phyloP scores from a whole-genome alignment of 257 asterid species.

The Schizonepeta tenuifolia region DNA sequence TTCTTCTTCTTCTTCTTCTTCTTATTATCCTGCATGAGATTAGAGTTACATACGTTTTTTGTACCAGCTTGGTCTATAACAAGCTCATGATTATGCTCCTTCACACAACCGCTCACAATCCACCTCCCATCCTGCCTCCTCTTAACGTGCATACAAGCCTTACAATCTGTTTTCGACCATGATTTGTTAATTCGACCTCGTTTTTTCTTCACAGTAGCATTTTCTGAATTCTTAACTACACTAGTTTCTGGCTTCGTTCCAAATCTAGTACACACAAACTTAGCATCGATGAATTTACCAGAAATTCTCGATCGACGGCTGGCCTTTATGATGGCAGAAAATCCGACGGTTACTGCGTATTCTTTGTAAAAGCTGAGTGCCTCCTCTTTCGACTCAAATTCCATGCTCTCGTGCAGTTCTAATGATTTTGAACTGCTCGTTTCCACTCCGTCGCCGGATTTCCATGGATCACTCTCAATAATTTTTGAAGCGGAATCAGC shows the following conservation, averaged over 20 bases:
- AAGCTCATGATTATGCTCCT: constrained; percentile 61
- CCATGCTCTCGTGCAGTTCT: constrained; percentile 49
- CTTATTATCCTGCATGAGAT: constrained; percentile 28
- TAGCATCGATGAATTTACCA: constrained; percentile 60
- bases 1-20: constrained; percentile 40
- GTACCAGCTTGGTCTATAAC: constrained; percentile 12
- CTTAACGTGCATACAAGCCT: constrained; percentile 67
- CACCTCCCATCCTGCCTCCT: constrained; percentile 58
- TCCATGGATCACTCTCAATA: neutral
- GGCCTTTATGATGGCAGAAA: constrained; percentile 57
- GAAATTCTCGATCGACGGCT: constrained; percentile 61
- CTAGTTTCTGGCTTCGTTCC: constrained; percentile 45
- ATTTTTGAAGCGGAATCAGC: constrained; percentile 9
- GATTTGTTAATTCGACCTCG: constrained; percentile 56
- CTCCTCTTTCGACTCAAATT: constrained; percentile 60
- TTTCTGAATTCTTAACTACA: constrained; percentile 35
- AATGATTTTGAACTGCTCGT: constrained; percentile 25
- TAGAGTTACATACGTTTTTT: constrained; percentile 24
- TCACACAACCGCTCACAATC: constrained; percentile 41
- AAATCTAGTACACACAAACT: constrained; percentile 55
- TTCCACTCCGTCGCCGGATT: constrained; percentile 26
- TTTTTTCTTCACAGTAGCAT: constrained; percentile 42
- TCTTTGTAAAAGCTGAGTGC: constrained; percentile 53
- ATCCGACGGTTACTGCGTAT: constrained; percentile 49
- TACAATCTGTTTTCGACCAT: constrained; percentile 63